Evolutionary conservation across 1,139 yeast genomes (phyloP), one percentile per base, ranked within the genome.

Genomic region (Sugiyamaella novakii): DNA sequence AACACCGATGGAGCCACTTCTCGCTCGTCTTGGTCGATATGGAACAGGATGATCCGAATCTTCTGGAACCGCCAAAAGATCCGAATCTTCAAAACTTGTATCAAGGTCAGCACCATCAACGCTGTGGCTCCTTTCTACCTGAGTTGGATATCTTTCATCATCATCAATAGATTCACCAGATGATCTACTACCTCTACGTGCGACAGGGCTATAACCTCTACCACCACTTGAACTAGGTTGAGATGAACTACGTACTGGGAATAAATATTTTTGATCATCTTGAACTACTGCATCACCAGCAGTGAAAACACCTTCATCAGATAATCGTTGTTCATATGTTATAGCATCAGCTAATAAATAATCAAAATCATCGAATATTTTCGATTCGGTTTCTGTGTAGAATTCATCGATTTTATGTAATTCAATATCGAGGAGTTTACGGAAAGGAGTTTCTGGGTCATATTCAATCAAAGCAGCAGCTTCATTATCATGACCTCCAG

Each of bases 361-460:
- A 46, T 73, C 75, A 59, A 75, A 78, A 46, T 76, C 78, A 11
- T 57, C 65, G 48, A 64, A 72, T 2, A 81, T 67, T 54, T 77
- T 79, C 17, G 64, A 62, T 59, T 80, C 84, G 50, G 78, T 80
- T 5, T 59, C 57, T 34, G 63, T 60, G 62, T 76, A 83, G 60
- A 84, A 84, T n/a, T 63, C 63, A 60, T 78, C 77, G 36, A 85
- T 75, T 59, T 82, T 83, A 31, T 61, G 60, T 51, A 81, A 71
- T 61, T 84, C 89, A 24, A 62, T 65, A 57, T 82, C 75, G 50
- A 84, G 70, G 14, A 81, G 79, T 46, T 70, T 67, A 31, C 72
- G 58, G 56, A 84, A 84, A 1, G 73, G 71, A 22, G 68, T 71
- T 43, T 76, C 72, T 1, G 84, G 80, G 57, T 79, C 81, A 28